Conservation (phyloP, 1,139 yeast genomes). For the Hyphopichia fennica region DNA sequence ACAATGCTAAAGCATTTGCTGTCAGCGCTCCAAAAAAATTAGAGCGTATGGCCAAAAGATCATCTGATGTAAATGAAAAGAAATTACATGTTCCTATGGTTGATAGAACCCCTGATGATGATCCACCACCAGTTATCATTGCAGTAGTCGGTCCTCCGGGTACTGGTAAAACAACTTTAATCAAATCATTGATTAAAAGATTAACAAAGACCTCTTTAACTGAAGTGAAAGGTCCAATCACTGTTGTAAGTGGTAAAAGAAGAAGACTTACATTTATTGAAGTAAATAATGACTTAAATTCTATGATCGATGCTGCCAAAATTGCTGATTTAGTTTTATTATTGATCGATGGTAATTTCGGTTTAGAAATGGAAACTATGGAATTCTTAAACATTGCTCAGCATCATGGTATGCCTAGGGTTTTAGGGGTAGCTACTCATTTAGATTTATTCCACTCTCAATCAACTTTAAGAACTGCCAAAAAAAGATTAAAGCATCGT, state of each 20-base stretch:
- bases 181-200: conserved; percentile 84
- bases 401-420: conserved; percentile 99
- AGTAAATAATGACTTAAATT: conserved; percentile 86
- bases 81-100: conserved; percentile 96
- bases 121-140: conserved; percentile 94
- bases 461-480: conserved; percentile 85
- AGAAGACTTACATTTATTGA: conserved; percentile 92
- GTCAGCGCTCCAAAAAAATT: conserved; percentile 89
- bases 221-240: conserved; percentile 93
- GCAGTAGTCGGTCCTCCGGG: conserved; percentile 99
- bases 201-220: conserved; percentile 83
- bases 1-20: conserved; percentile 92
- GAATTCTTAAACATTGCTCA: conserved; percentile 94
- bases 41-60: conserved; percentile 79
- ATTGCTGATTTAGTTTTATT: conserved; percentile 89
- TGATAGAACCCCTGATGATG: conserved; percentile 95
- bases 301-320: conserved; percentile 96
- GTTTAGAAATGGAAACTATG: conserved; percentile 99
- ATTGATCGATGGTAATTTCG: conserved; percentile 94
- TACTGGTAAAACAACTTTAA: conserved; percentile 93
- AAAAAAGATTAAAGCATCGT: conserved; percentile 88
- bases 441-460: conserved; percentile 90
- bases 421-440: conserved; percentile 93
- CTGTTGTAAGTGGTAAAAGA: conserved; percentile 96
- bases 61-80: conserved; percentile 83